Conservation (phyloP, 1,284 basidiomycete genomes). For the Peniophora sp. region DNA sequence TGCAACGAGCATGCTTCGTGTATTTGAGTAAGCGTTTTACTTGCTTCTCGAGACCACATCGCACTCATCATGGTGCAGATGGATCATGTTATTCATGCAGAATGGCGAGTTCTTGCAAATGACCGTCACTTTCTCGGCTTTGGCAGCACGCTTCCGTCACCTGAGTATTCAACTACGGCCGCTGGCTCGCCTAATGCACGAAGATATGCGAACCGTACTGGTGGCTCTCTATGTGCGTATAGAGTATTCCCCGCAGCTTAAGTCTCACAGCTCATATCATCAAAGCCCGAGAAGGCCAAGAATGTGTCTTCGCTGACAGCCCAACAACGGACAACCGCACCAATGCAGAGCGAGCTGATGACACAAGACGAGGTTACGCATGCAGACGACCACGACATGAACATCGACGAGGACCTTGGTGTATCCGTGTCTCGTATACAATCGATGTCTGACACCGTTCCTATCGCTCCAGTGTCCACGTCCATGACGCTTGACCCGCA, state of each 20-base stretch:
- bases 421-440: neutral
- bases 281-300: neutral
- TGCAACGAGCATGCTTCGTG: neutral
- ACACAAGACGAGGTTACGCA: neutral
- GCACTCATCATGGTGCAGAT: constrained; percentile 27
- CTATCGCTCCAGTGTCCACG: neutral
- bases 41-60: neutral
- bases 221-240: constrained; percentile 19
- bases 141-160: constrained; percentile 47
- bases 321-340: neutral
- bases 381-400: neutral
- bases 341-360: neutral
- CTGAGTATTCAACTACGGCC: constrained; percentile 39
- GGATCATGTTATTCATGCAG: constrained; percentile 55
- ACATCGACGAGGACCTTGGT: neutral
- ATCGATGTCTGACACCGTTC: neutral
- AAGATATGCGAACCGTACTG: constrained; percentile 21
- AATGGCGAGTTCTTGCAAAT: constrained; percentile 65
- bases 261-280: neutral
- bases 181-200: constrained; percentile 22
- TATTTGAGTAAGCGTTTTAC: neutral
- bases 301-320: neutral
- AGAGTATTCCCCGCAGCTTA: neutral
- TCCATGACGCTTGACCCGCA: neutral
- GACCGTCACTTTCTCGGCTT: constrained; percentile 48